Evolutionary conservation across 75 land plant species (phyloP), one percentile per base, ranked within the genome.

Genomic region (Picea sitchensis): DNA sequence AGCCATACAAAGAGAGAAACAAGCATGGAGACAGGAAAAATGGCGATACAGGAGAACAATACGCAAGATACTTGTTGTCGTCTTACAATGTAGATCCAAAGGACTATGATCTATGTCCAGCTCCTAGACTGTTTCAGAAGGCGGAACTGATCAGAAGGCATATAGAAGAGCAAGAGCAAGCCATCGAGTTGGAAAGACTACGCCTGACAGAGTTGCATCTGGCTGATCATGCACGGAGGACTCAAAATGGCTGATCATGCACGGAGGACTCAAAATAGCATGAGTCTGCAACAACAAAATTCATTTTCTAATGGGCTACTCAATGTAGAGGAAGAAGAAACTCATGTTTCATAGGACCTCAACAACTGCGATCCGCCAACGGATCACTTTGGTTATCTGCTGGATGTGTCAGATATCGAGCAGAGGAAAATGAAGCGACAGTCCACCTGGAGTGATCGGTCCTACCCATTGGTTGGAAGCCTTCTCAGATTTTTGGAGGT

Each of bases 1-100:
- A 96, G 78, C 95, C 95, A 58, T 96, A 96, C 80, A 79, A 88
- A 77, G 99, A 96, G 76, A 96, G 94, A 80, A 84, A 91, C 14
- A 92, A 86, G 78, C 88, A 87, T 56, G 71, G 81, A 67, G 94
- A 96, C 54, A 92, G 26, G n/a, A 73, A 73, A 21, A 5, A 47
- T 51, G 20, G 17, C 8, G 75, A 72, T 17, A 72, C 3, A 47
- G 58, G 32, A 32, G 75, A 73, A n/a, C 75, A 73, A 8, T 0
- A 47, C 1, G 38, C 1, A 51, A 73, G 30, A 11, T 41, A 41
- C 4, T 51, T 3, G 18, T 36, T 36, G 1, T 0, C 75, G 2
- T 13, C 58, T 18, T 6, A 20, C 44, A 73, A 51, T 41, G 11
- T 73, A 2, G 75, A 73, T 73, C 4, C 31, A 5, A 51, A 51